phyloP scores from a whole-genome alignment of 768 basidiomycete genomes.

The Kwoniella sp. region DNA sequence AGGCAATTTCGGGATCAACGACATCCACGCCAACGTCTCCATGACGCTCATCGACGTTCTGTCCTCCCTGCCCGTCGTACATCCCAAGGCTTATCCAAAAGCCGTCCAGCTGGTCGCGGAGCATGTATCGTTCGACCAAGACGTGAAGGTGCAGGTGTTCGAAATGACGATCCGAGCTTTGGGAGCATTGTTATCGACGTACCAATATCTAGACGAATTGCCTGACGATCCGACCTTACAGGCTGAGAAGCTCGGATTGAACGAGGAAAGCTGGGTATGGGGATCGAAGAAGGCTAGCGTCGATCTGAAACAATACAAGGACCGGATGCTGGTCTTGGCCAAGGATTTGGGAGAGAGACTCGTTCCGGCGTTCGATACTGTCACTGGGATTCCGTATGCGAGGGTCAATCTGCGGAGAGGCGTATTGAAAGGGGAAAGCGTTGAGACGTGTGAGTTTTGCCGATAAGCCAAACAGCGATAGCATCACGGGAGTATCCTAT shows the following conservation, averaged over 20 bases:
- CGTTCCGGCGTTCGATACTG: slow-evolving; percentile 86
- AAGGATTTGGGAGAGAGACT: slow-evolving; percentile 82
- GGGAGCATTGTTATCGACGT: slow-evolving; percentile 68
- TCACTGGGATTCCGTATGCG: slow-evolving; percentile 89
- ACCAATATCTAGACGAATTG: slow-evolving; percentile 45
- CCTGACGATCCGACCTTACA: slow-evolving; percentile 54
- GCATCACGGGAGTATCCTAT: neutral
- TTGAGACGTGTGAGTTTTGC: slow-evolving; percentile 73
- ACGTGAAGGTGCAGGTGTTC: slow-evolving; percentile 97
- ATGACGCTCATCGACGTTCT: slow-evolving; percentile 64
- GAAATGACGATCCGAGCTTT: slow-evolving; percentile 94
- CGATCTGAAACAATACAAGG: slow-evolving; percentile 75
- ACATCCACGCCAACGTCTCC: slow-evolving; percentile 92
- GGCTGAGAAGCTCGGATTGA: slow-evolving; percentile 19
- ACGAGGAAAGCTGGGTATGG: slow-evolving; percentile 46
- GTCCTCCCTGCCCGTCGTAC: slow-evolving; percentile 80
- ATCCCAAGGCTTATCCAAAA: slow-evolving; percentile 75
- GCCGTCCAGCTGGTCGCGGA: slow-evolving; percentile 80
- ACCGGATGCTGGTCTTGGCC: slow-evolving; percentile 73
- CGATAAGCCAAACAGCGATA: neutral
- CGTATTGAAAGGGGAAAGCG: slow-evolving; percentile 70
- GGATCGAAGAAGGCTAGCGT: slow-evolving; percentile 15
- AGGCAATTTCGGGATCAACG: slow-evolving; percentile 79
- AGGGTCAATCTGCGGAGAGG: slow-evolving; percentile 85
- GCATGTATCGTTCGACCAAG: slow-evolving; percentile 86